These are phyloP conservation scores for Achaetomium macrosporum DNA, from an alignment of 2,329 filamentous ascomycete genomes.

Conservation along the genomic window DNA sequence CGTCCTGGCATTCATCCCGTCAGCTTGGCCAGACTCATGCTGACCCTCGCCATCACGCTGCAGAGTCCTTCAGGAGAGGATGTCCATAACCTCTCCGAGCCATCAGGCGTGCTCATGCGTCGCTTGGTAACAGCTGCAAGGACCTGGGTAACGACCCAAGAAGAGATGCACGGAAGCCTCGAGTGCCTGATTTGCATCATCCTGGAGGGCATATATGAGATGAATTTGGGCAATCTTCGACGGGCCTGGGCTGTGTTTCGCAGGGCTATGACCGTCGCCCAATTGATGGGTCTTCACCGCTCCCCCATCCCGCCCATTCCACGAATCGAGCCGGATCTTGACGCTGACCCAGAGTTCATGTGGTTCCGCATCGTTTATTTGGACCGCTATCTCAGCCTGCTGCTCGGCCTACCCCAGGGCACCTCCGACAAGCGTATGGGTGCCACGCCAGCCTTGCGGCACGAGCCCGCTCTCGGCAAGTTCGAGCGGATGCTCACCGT, in stretches of 20 bases:
- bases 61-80: conserved; percentile 21
- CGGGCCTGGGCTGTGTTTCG: conserved; percentile 34
- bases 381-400: conserved; percentile 32
- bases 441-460: background rate
- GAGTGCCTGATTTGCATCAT: conserved; percentile 39
- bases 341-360: conserved; percentile 17
- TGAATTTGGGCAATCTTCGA: conserved; percentile 36
- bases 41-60: conserved; percentile 29
- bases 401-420: conserved; percentile 31
- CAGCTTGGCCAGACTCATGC: conserved; percentile 30
- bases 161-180: conserved; percentile 32
- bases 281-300: conserved; percentile 37
- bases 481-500: conserved; percentile 31
- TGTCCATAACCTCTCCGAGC: conserved; percentile 22
- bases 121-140: conserved; percentile 28
- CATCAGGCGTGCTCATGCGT: conserved; percentile 25
- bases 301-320: conserved; percentile 14
- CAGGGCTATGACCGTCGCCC: conserved; percentile 35
- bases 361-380: conserved; percentile 32
- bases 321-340: conserved; percentile 8
- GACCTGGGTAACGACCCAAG: conserved; percentile 32
- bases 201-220: conserved; percentile 35
- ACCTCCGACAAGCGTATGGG: background rate
- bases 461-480: conserved; percentile 17
- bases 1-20: conserved; percentile 27